A percentile compares a stretch with the other conserved stretches of the same genome.
Conservation (phyloP, 768 basidiomycete genomes). For the Termitomyces sp. region DNA sequence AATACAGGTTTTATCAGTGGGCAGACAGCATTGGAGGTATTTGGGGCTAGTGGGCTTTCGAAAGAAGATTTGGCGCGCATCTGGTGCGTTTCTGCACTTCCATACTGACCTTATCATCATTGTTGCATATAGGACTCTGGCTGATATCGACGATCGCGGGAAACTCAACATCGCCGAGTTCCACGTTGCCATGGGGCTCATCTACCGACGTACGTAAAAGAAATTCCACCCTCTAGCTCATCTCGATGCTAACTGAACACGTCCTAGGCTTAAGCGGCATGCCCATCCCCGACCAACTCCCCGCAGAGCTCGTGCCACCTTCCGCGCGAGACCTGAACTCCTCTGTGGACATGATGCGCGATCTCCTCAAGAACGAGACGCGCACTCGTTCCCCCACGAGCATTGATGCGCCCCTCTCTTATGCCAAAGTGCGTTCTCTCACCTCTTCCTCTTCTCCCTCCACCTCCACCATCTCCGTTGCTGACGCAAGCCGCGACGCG, state of each 20-base stretch:
- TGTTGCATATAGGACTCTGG: constrained; percentile 62
- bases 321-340: constrained; percentile 85
- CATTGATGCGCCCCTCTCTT: constrained; percentile 45
- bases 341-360: constrained; percentile 86
- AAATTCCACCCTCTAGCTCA: no score
- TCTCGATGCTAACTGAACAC: background rate
- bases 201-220: constrained; percentile 79
- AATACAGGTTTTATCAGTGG: constrained; percentile 84
- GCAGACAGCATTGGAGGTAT: constrained; percentile 81
- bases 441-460: background rate
- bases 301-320: constrained; percentile 86
- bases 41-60: constrained; percentile 86
- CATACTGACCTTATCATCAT: background rate
- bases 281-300: constrained; percentile 81
- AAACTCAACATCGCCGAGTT: constrained; percentile 96
- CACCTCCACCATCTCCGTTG: constrained; percentile 33
- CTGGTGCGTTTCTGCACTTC: constrained; percentile 53
- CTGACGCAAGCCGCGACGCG: constrained; percentile 72
- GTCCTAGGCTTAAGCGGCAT: constrained; percentile 83
- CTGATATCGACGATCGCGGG: constrained; percentile 90
- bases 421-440: constrained; percentile 69
- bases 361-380: constrained; percentile 82
- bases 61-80: constrained; percentile 90
- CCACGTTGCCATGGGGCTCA: constrained; percentile 97
- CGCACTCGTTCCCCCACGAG: constrained; percentile 62